Evolutionary conservation across 768 basidiomycete genomes (phyloP).

Genomic region (Kwoniella shandongensis): DNA sequence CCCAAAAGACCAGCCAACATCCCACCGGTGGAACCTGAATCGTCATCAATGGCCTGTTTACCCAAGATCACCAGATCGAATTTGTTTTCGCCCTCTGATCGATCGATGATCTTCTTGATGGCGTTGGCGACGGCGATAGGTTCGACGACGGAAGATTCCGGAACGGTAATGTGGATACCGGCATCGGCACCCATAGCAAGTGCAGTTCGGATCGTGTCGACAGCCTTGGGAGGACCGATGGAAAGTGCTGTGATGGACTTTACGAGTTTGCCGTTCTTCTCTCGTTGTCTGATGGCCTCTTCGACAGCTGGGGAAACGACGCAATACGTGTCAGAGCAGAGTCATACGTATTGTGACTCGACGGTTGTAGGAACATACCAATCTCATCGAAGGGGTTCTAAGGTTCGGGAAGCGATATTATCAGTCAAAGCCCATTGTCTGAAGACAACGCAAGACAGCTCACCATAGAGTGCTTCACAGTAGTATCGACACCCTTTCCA

Average conservation of each 20-base stretch:
- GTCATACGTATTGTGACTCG: background rate
- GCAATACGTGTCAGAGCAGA: background rate
- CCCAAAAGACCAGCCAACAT: constrained; percentile 91
- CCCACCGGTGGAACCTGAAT: constrained; percentile 91
- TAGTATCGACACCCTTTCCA: constrained; percentile 92
- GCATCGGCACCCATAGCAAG: constrained; percentile 97
- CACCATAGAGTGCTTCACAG: constrained; percentile 99
- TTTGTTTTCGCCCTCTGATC: constrained; percentile 58
- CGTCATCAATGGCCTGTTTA: constrained; percentile 98
- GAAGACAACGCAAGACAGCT: constrained; percentile 33
- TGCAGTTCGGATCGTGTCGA: constrained; percentile 89
- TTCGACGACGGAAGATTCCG: constrained; percentile 72
- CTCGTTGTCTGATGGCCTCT: constrained; percentile 92
- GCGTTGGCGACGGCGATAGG: constrained; percentile 88
- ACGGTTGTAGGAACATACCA: constrained; percentile 59
- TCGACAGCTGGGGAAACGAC: constrained; percentile 70
- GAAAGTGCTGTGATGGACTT: constrained; percentile 87
- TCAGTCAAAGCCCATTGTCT: constrained; percentile 5
- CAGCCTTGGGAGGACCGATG: constrained; percentile 87
- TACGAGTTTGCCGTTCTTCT: constrained; percentile 60
- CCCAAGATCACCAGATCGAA: constrained; percentile 91
- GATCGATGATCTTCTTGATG: constrained; percentile 71
- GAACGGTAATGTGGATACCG: constrained; percentile 83
- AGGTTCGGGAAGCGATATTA: background rate
- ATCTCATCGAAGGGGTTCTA: constrained; percentile 99